phyloP scores from a whole-genome alignment of 1,284 basidiomycete genomes.

The Irpex rosettiformis region DNA sequence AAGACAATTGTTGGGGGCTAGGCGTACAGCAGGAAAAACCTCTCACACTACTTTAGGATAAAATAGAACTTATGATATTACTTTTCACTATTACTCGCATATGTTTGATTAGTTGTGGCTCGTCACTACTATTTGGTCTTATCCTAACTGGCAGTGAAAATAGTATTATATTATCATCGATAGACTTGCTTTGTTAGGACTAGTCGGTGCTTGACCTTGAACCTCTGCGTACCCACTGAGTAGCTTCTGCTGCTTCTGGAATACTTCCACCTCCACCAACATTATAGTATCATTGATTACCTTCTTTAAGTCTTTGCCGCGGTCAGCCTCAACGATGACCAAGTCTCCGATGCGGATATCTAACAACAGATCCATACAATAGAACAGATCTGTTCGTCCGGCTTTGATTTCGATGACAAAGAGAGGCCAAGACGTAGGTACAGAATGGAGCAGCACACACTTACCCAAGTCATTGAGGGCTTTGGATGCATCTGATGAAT shows the following conservation, averaged over 20 bases:
- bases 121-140: no score
- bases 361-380: constrained; percentile 65
- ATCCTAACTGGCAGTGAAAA: no score
- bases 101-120: no score
- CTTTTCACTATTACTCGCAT: no score
- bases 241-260: constrained; percentile 69
- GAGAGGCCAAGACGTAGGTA: constrained; percentile 83
- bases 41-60: no score
- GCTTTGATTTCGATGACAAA: constrained; percentile 99
- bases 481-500: constrained; percentile 47
- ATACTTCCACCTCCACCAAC: constrained; percentile 87
- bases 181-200: no score
- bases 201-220: constrained; percentile 45
- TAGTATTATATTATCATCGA: no score
- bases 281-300: constrained; percentile 89
- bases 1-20: no score
- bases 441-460: constrained; percentile 81
- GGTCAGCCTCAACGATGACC: constrained; percentile 96
- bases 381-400: constrained; percentile 92
- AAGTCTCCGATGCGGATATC: constrained; percentile 84
- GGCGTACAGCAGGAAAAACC: no score
- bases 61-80: no score
- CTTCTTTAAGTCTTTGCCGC: constrained; percentile 90
- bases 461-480: constrained; percentile 76
- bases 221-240: constrained; percentile 39